Percentiles rank a stretch among this genome's conserved stretches.
phyloP scores from a whole-genome alignment of 208 protist genomes.

The Spongospora subterranea region DNA sequence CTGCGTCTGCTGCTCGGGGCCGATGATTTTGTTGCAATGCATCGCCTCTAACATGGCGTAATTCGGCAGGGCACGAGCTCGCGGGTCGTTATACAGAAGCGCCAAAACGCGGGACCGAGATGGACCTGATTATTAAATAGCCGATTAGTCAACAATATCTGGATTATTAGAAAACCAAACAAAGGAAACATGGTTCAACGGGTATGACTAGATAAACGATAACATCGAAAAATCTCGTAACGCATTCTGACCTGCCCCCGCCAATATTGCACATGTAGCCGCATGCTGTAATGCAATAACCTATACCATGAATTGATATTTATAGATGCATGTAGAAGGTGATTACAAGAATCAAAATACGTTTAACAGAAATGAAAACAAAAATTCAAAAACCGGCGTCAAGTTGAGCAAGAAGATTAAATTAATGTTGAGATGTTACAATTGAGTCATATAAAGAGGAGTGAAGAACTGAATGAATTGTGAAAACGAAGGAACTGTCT shows the following conservation, averaged over 20 bases:
- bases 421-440: no score
- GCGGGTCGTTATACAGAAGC: neutral
- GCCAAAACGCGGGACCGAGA: constrained; percentile 14
- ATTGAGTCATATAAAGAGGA: no score
- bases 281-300: constrained; percentile 18
- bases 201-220: no score
- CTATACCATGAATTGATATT: neutral
- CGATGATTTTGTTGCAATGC: constrained; percentile 1
- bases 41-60: constrained; percentile 39
- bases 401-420: no score
- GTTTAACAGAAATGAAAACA: no score
- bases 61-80: constrained; percentile 4
- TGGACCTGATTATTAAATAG: neutral
- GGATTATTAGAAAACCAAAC: neutral
- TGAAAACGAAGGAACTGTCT: no score
- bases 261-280: neutral
- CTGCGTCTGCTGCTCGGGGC: neutral
- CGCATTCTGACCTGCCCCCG: neutral
- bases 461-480: no score
- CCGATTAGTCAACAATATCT: neutral
- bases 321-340: neutral
- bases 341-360: neutral
- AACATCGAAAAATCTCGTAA: no score
- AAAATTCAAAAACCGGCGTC: no score
- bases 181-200: no score